phyloP scores from a whole-genome alignment of 139 green algal genomes.

The Picochlorum sp. region DNA sequence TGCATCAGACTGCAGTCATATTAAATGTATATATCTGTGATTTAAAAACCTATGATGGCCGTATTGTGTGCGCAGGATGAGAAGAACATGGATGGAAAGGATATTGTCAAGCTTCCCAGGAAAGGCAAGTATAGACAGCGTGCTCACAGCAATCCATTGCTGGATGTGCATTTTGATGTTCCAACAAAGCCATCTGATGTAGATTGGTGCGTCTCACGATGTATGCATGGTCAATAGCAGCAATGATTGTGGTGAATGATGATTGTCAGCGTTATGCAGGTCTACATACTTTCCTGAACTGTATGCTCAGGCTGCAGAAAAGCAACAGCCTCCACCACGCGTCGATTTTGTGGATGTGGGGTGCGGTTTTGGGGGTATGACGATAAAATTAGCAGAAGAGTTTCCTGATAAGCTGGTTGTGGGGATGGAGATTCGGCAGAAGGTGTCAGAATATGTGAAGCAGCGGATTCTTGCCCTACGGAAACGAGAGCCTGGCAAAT shows the following conservation, averaged over 20 bases:
- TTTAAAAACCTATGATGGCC: background rate
- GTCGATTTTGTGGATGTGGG: slow-evolving; percentile 84
- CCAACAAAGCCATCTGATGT: slow-evolving; percentile 46
- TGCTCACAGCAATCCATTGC: slow-evolving; percentile 94
- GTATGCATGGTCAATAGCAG: too few relatives aligned
- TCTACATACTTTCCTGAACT: slow-evolving; percentile 15
- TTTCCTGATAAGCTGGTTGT: slow-evolving; percentile 89
- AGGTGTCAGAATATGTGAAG: slow-evolving; percentile 86
- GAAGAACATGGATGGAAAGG: too few relatives aligned
- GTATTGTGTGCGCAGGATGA: background rate
- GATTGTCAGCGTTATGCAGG: slow-evolving; percentile 17
- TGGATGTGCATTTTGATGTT: slow-evolving; percentile 66
- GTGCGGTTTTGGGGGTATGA: slow-evolving; percentile 95
- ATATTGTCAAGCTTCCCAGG: slow-evolving; percentile 31
- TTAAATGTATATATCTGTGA: background rate
- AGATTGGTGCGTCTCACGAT: slow-evolving; percentile 47
- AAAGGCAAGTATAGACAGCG: slow-evolving; percentile 85
- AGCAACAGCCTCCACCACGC: background rate
- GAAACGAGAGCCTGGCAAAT: slow-evolving; percentile 44
- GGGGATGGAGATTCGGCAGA: slow-evolving; percentile 94
- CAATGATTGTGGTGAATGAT: background rate
- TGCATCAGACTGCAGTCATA: too few relatives aligned
- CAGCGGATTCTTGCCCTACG: slow-evolving; percentile 73
- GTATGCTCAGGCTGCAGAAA: slow-evolving; percentile 20
- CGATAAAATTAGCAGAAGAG: slow-evolving; percentile 69